These are phyloP conservation scores for Lagenaria siceraria DNA, from an alignment of 306 rosid genomes.

Conservation along the genomic window DNA sequence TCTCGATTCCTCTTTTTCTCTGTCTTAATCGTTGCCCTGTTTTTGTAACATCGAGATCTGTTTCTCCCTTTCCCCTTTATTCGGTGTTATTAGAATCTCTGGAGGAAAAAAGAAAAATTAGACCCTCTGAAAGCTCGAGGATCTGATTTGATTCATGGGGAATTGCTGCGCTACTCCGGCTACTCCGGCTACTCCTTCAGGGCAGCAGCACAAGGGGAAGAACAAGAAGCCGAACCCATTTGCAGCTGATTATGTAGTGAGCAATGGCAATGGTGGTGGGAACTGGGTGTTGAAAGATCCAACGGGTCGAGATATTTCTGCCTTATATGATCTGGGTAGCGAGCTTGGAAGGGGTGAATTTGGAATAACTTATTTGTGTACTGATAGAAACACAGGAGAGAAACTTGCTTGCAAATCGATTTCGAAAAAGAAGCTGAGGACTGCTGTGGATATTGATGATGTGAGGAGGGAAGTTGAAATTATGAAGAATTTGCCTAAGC, in stretches of 20 bases:
- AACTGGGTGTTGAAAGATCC: conserved; percentile 20
- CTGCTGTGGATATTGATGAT: conserved; percentile 21
- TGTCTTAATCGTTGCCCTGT: neutral
- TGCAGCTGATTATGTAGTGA: conserved; percentile 10
- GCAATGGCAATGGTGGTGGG: conserved; percentile 17
- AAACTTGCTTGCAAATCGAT: conserved; percentile 24
- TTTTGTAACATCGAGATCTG: neutral
- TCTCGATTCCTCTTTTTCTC: neutral
- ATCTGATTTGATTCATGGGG: conserved; percentile 19
- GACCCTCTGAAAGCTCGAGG: neutral
- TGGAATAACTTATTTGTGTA: conserved; percentile 17
- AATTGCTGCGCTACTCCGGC: conserved; percentile 21
- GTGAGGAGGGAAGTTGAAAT: conserved; percentile 25
- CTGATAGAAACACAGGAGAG: conserved; percentile 10
- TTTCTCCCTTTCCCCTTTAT: neutral
- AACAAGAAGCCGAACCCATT: conserved; percentile 19
- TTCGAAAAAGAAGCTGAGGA: conserved; percentile 24
- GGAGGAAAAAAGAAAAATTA: neutral
- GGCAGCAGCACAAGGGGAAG: conserved; percentile 5
- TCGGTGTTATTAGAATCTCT: neutral
- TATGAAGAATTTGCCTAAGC: conserved; percentile 28
- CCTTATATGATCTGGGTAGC: conserved; percentile 11
- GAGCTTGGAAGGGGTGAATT: conserved; percentile 27
- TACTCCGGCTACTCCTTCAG: conserved; percentile 6
- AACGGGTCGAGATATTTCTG: conserved; percentile 11